phyloP scores from a whole-genome alignment of 768 basidiomycete species.

The Astraeus odoratus region DNA sequence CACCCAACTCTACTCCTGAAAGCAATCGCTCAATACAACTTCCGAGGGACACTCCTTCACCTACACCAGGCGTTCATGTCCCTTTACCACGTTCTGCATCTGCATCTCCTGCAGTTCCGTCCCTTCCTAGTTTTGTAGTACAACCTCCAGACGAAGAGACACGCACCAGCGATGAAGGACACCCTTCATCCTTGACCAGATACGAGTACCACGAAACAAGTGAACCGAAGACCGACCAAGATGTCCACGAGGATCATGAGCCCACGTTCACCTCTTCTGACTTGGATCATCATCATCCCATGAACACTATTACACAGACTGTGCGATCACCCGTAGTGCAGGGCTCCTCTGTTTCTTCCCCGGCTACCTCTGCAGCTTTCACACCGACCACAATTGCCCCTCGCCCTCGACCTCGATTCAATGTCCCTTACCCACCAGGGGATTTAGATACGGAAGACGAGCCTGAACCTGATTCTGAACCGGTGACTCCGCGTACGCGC shows the following conservation, averaged over 20 bases:
- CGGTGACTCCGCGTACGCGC: constrained; percentile 63
- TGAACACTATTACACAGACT: constrained; percentile 20
- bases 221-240: constrained; percentile 21
- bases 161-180: constrained; percentile 11
- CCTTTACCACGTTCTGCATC: constrained; percentile 49
- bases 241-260: constrained; percentile 32
- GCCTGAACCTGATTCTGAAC: constrained; percentile 33
- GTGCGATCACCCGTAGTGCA: constrained; percentile 30
- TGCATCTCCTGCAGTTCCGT: constrained; percentile 38
- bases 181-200: neutral
- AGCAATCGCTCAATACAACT: constrained; percentile 42
- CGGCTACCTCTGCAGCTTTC: constrained; percentile 47
- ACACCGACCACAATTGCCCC: constrained; percentile 65
- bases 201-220: constrained; percentile 13
- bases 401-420: constrained; percentile 57
- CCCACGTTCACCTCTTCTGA: constrained; percentile 69
- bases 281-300: constrained; percentile 24
- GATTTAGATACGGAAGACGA: constrained; percentile 32
- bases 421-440: constrained; percentile 38
- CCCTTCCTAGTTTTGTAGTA: constrained; percentile 18
- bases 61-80: constrained; percentile 37
- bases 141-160: constrained; percentile 19
- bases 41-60: constrained; percentile 38
- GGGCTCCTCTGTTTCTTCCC: constrained; percentile 46
- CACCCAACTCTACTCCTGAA: constrained; percentile 57